Conservation (phyloP, 495 filamentous ascomycete genomes). For the Hypoxylon perforatum region DNA sequence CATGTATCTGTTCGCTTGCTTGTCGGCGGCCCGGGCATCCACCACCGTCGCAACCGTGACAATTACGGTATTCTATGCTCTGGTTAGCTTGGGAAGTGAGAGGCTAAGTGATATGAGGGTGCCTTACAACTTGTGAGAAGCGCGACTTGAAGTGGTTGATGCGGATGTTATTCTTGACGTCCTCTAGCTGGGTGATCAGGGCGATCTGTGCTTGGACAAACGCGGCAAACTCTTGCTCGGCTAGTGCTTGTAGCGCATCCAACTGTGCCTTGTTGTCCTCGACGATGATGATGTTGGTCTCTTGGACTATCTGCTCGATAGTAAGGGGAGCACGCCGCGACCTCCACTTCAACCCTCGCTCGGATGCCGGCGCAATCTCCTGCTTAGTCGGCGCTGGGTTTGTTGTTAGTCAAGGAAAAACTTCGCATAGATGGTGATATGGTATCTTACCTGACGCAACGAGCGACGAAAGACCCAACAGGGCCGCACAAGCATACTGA, state of each 20-base stretch:
- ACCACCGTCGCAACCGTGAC: slow-evolving; percentile 49
- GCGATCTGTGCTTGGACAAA: slow-evolving; percentile 50
- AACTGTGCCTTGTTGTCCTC: slow-evolving; percentile 45
- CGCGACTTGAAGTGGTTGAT: slow-evolving; percentile 49
- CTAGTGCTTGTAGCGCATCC: slow-evolving; percentile 44
- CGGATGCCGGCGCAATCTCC: slow-evolving; percentile 14
- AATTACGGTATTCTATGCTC: slow-evolving; percentile 49
- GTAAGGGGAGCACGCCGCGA: slow-evolving; percentile 31
- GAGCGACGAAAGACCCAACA: slow-evolving; percentile 44
- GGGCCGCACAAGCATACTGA: slow-evolving; percentile 39
- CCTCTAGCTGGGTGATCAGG: slow-evolving; percentile 45
- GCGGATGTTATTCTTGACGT: slow-evolving; percentile 54
- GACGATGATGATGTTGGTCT: slow-evolving; percentile 44
- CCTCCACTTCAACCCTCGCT: slow-evolving; percentile 41
- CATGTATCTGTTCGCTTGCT: slow-evolving; percentile 45
- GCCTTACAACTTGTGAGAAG: slow-evolving; percentile 48
- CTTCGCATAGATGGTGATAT: not conserved
- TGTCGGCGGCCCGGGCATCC: slow-evolving; percentile 43
- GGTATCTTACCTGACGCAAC: slow-evolving; percentile 44
- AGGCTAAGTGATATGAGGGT: not conserved
- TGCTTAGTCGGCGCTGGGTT: slow-evolving; percentile 38
- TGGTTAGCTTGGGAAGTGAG: slow-evolving; percentile 8
- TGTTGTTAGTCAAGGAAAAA: slow-evolving; percentile 19
- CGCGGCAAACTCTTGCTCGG: slow-evolving; percentile 49
- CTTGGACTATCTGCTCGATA: slow-evolving; percentile 45